These are phyloP conservation scores for Claviceps digitariae DNA, from an alignment of 2,329 filamentous ascomycete genomes.

Conservation along the genomic window DNA sequence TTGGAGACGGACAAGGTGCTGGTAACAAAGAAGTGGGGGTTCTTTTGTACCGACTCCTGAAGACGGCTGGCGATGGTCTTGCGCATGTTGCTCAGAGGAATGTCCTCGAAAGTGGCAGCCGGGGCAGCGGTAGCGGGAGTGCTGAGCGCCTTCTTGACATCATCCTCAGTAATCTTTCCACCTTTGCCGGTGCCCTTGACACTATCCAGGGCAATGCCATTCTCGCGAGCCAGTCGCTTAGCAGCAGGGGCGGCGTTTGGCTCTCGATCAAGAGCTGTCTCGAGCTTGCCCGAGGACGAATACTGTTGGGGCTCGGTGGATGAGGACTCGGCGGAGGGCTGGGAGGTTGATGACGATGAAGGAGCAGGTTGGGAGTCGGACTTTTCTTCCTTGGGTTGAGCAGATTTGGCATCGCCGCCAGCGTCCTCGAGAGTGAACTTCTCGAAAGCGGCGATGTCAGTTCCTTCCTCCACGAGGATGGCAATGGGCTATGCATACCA, in stretches of 20 bases:
- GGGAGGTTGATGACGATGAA: conserved; percentile 23
- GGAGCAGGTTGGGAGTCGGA: conserved; percentile 46
- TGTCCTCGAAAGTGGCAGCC: conserved; percentile 65
- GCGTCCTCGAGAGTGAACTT: conserved; percentile 81
- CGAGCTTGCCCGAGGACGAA: conserved; percentile 60
- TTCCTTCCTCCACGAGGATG: conserved; percentile 82
- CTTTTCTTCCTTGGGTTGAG: conserved; percentile 54
- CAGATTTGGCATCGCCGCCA: conserved; percentile 59
- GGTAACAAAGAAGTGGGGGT: conserved; percentile 97
- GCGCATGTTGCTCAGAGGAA: conserved; percentile 81
- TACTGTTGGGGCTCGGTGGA: conserved; percentile 54
- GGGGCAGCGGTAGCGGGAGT: conserved; percentile 35
- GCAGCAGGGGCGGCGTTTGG: conserved; percentile 59
- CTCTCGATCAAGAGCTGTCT: conserved; percentile 74
- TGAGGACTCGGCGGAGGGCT: conserved; percentile 24
- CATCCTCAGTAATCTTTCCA: conserved; percentile 80
- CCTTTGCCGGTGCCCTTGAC: conserved; percentile 80
- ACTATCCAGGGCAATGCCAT: conserved; percentile 59
- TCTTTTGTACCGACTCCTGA: conserved; percentile 74
- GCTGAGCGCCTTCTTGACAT: conserved; percentile 76
- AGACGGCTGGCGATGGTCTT: conserved; percentile 93
- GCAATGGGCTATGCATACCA: conserved; percentile 64
- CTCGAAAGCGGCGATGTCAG: conserved; percentile 78
- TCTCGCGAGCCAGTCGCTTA: conserved; percentile 74
- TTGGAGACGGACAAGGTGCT: conserved; percentile 84